Conservation (phyloP, 2,329 filamentous ascomycete species). For the Colletotrichum eleusines region DNA sequence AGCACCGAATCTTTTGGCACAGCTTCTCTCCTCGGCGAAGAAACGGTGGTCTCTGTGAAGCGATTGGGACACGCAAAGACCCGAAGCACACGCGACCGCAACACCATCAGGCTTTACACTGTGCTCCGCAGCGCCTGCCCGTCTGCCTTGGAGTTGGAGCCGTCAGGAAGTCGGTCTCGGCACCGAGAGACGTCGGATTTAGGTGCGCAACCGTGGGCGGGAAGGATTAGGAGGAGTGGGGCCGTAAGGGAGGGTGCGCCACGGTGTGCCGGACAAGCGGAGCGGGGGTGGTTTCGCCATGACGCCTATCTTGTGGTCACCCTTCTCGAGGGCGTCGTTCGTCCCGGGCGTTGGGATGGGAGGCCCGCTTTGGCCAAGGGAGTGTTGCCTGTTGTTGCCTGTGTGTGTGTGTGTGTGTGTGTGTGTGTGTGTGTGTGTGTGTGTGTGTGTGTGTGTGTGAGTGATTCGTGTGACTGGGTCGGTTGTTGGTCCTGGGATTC, state of each 20-base stretch:
- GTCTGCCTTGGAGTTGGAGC: background rate
- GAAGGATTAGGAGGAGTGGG: constrained; percentile 24
- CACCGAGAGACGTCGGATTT: constrained; percentile 29
- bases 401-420: background rate
- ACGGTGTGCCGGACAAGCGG: constrained; percentile 4
- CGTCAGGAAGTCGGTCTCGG: background rate
- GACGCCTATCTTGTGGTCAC: background rate
- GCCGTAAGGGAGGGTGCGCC: constrained; percentile 20
- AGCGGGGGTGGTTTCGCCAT: no score
- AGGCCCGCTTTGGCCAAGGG: background rate
- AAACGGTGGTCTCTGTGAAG: no score
- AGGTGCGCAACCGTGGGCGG: no score
- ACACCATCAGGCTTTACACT: background rate
- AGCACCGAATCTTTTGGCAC: background rate
- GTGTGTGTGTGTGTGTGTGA: background rate
- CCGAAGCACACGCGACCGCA: background rate
- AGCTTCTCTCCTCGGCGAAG: background rate
- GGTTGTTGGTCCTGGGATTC: no score
- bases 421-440: no score
- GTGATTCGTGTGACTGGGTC: background rate
- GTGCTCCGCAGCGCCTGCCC: background rate
- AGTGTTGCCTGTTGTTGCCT: background rate
- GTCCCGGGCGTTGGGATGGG: background rate
- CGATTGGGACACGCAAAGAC: background rate
- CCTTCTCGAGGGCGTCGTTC: background rate